Conservation (phyloP, 2,329 filamentous ascomycete species). For the Nemania serpens region DNA sequence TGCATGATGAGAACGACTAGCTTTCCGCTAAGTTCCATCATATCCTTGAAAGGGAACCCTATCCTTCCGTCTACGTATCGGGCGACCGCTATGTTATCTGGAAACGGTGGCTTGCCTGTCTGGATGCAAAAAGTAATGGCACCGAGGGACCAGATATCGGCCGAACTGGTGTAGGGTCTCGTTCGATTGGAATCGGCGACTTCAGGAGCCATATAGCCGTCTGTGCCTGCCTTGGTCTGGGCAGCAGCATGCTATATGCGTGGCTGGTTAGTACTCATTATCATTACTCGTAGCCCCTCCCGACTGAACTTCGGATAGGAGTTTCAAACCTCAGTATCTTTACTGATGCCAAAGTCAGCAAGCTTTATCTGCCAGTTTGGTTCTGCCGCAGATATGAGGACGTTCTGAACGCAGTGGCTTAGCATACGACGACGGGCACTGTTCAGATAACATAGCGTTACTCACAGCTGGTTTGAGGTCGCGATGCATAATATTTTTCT, state of each 20-base stretch:
- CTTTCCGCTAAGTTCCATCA: not conserved
- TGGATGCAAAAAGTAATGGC: not conserved
- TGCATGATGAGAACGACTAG: not conserved
- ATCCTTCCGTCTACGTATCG: not conserved
- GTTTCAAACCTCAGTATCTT: not conserved
- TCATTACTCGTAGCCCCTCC: not conserved
- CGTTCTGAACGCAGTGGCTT: not conserved
- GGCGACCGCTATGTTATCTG: not conserved
- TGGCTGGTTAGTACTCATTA: not conserved
- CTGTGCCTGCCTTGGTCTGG: constrained; percentile 8
- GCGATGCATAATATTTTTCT: not conserved
- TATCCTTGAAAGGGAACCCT: not conserved
- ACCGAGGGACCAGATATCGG: constrained; percentile 5
- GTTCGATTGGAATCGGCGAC: constrained; percentile 7
- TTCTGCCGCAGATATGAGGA: not conserved
- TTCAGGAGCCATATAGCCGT: constrained; percentile 10
- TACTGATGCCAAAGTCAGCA: not conserved
- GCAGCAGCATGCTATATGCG: not conserved
- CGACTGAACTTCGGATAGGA: not conserved
- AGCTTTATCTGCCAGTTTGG: not conserved
- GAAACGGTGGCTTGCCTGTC: not conserved
- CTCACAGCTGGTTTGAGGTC: constrained; percentile 1
- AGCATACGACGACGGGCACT: too few species aligned
- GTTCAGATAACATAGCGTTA: too few species aligned
- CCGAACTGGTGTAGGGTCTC: not conserved